These are phyloP conservation scores for Trichosporon asahii DNA, from an alignment of 1,284 basidiomycete species.

Conservation along the genomic window DNA sequence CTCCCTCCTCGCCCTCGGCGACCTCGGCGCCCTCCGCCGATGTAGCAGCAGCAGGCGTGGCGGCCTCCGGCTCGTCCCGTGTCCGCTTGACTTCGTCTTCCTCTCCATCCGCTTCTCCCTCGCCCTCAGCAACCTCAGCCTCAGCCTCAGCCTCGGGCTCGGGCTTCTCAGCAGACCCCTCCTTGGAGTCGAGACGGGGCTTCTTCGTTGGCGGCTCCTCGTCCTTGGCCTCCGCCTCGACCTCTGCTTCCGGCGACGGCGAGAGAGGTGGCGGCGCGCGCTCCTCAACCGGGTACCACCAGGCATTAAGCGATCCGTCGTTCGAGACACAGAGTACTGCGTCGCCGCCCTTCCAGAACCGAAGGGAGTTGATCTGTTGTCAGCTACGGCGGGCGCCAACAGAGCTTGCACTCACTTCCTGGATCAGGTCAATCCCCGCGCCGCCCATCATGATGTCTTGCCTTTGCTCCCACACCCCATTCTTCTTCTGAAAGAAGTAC, in stretches of 20 bases:
- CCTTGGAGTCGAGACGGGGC: conserved; percentile 5
- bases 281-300: conserved; percentile 37
- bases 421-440: conserved; percentile 28
- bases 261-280: conserved; percentile 12
- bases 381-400: too few relatives aligned
- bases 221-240: conserved; percentile 7
- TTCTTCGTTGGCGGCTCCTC: conserved; percentile 19
- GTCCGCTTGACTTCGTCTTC: conserved; percentile 10
- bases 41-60: neutral
- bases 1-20: neutral
- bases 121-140: conserved; percentile 15
- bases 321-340: conserved; percentile 42
- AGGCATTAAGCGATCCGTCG: conserved; percentile 42
- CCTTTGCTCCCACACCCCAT: conserved; percentile 34
- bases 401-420: conserved; percentile 44
- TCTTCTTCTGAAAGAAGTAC: conserved; percentile 35
- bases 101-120: conserved; percentile 15
- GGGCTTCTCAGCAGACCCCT: conserved; percentile 7
- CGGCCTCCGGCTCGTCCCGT: conserved; percentile 3
- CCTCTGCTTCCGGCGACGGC: conserved; percentile 11
- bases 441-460: conserved; percentile 39
- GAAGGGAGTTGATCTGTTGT: conserved; percentile 42
- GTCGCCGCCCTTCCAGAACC: conserved; percentile 39
- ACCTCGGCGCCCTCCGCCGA: neutral
- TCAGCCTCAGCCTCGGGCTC: conserved; percentile 13